Evolutionary conservation across 768 basidiomycete species (phyloP).

Genomic region (Tulasnella sp.): DNA sequence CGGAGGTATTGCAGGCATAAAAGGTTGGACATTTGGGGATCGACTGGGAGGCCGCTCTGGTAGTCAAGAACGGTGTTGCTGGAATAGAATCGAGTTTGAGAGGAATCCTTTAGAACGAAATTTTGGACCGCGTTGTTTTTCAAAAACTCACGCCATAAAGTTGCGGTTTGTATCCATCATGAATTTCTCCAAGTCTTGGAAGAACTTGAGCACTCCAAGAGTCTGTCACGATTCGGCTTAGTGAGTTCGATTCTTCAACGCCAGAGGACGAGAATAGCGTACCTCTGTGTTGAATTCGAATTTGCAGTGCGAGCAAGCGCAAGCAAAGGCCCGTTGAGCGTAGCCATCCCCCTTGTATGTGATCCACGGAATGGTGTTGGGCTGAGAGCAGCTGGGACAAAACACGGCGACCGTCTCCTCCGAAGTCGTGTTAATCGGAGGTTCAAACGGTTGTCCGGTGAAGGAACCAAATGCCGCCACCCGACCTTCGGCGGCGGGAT

Average conservation of each 20-base stretch:
- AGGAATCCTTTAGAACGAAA: no score
- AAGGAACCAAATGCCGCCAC: background rate
- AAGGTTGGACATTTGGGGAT: background rate
- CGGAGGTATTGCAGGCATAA: background rate
- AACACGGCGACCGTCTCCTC: conserved; percentile 12
- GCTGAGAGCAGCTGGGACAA: conserved; percentile 17
- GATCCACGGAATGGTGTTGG: conserved; percentile 20
- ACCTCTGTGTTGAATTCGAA: conserved; percentile 29
- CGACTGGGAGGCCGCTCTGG: background rate
- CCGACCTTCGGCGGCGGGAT: background rate
- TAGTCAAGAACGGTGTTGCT: conserved; percentile 22
- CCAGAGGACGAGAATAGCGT: background rate
- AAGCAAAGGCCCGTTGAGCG: conserved; percentile 16
- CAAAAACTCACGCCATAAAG: conserved; percentile 7
- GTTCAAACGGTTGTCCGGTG: conserved; percentile 29
- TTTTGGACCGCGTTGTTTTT: background rate
- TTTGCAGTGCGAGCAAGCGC: background rate
- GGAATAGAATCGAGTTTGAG: no score
- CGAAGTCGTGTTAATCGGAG: background rate
- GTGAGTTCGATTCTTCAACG: background rate
- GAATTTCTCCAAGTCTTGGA: conserved; percentile 6
- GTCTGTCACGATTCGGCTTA: background rate
- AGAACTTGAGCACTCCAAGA: conserved; percentile 20
- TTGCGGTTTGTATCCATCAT: background rate
- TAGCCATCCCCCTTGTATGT: background rate